A percentile compares a stretch with the other conserved stretches of the same genome.
These are phyloP conservation scores for Eucalyptus coolabah DNA, from an alignment of 345 rosid genomes.

Conservation along the genomic window DNA sequence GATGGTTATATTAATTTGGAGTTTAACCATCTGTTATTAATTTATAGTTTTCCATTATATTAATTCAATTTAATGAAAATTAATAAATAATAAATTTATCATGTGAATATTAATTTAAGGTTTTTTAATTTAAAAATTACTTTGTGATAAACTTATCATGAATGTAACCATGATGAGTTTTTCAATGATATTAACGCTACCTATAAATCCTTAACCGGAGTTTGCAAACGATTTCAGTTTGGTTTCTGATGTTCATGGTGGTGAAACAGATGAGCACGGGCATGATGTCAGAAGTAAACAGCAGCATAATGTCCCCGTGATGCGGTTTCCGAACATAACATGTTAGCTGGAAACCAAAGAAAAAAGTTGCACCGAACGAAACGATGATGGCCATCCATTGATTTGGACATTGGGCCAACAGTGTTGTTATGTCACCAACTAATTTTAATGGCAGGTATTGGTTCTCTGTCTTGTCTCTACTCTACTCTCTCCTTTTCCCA, in stretches of 20 bases:
- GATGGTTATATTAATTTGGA: accelerated
- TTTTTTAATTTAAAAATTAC: too few relatives aligned
- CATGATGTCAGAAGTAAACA: neutral
- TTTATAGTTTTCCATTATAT: too few relatives aligned
- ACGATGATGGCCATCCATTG: neutral
- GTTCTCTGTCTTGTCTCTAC: neutral
- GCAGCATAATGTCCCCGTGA: neutral
- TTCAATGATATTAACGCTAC: neutral
- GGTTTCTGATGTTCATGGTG: neutral
- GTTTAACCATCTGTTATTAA: accelerated
- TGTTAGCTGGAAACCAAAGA: neutral
- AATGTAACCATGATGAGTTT: too few relatives aligned
- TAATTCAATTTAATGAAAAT: accelerated
- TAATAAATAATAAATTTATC: accelerated
- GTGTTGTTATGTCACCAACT: neutral
- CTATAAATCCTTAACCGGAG: neutral
- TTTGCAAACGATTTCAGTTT: neutral
- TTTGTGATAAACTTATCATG: neutral
- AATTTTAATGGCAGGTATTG: neutral
- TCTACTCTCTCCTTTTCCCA: neutral
- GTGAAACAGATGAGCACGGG: neutral
- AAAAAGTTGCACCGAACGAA: neutral
- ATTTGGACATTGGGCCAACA: neutral
- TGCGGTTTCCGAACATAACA: neutral
- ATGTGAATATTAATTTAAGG: accelerated